These are phyloP conservation scores for Niebla homalea DNA, from an alignment of 495 filamentous ascomycete species.

Conservation along the genomic window DNA sequence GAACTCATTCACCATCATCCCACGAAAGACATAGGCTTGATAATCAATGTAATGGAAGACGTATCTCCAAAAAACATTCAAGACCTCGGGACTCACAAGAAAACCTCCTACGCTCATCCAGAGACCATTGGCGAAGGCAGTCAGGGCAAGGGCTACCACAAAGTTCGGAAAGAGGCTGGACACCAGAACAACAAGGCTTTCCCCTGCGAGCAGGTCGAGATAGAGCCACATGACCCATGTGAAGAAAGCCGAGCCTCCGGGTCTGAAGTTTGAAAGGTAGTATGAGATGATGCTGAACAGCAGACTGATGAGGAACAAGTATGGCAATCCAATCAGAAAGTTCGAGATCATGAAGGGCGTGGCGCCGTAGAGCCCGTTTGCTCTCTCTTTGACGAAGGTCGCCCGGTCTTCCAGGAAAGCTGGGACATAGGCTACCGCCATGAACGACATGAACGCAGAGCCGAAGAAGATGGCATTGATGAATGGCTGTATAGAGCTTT, in stretches of 20 bases:
- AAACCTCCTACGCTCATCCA: conserved; percentile 82
- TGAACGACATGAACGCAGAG: conserved; percentile 79
- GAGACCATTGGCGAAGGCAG: conserved; percentile 70
- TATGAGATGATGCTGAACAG: conserved; percentile 64
- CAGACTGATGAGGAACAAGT: conserved; percentile 60
- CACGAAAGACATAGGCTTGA: conserved; percentile 72
- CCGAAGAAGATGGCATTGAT: conserved; percentile 78
- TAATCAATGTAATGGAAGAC: conserved; percentile 79
- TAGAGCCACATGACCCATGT: conserved; percentile 79
- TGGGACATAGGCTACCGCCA: conserved; percentile 76
- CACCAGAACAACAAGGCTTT: conserved; percentile 65
- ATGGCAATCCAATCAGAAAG: conserved; percentile 70
- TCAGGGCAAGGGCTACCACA: conserved; percentile 59
- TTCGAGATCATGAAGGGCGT: conserved; percentile 61
- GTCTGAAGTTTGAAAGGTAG: conserved; percentile 67
- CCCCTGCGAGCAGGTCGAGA: conserved; percentile 68
- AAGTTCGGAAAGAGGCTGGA: conserved; percentile 62
- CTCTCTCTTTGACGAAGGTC: conserved; percentile 63
- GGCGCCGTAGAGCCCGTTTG: conserved; percentile 66
- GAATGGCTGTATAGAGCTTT: conserved; percentile 60
- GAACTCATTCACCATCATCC: conserved; percentile 88
- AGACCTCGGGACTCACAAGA: conserved; percentile 50
- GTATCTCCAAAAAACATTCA: conserved; percentile 77
- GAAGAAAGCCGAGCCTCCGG: conserved; percentile 52
- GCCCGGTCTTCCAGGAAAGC: conserved; percentile 68